phyloP scores from a whole-genome alignment of 2,329 filamentous ascomycete genomes.

The Pseudopithomyces chartarum region DNA sequence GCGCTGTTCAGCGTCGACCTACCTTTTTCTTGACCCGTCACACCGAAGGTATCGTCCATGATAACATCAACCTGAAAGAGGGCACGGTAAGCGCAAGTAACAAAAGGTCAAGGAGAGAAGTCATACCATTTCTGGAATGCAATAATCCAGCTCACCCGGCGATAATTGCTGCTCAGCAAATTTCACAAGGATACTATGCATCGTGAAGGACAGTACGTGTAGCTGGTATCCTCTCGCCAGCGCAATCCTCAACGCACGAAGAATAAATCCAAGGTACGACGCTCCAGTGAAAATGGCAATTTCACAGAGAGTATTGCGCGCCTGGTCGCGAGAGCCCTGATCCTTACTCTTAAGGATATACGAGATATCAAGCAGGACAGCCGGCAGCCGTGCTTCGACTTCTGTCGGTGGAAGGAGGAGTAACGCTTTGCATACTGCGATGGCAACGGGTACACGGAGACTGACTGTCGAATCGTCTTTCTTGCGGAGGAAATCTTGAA shows the following conservation, averaged over 20 bases:
- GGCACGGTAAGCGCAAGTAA: no score
- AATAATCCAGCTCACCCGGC: conserved; percentile 88
- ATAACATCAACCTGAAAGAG: conserved; percentile 62
- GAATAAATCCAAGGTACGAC: conserved; percentile 85
- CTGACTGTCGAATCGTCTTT: conserved; percentile 96
- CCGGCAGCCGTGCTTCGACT: conserved; percentile 75
- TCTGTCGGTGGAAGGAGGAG: conserved; percentile 76
- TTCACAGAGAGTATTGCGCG: conserved; percentile 83
- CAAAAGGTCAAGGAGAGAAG: no score
- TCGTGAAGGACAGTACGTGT: conserved; percentile 91
- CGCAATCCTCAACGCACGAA: conserved; percentile 85
- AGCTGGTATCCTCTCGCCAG: conserved; percentile 87
- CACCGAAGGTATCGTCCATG: conserved; percentile 97
- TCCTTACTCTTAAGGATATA: conserved; percentile 90
- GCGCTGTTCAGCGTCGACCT: background rate
- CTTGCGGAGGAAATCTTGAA: conserved; percentile 86
- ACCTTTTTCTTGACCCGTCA: conserved; percentile 65
- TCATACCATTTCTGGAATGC: conserved; percentile 71
- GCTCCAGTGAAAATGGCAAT: conserved; percentile 82
- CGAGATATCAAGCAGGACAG: conserved; percentile 87
- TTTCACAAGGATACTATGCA: conserved; percentile 86
- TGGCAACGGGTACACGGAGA: conserved; percentile 84
- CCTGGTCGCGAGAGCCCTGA: conserved; percentile 87
- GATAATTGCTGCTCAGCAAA: conserved; percentile 74
- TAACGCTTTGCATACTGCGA: conserved; percentile 86